A percentile compares a stretch with the other conserved stretches of the same genome.
phyloP scores from a whole-genome alignment of 2,329 filamentous ascomycete species.

The Pseudopyrenochaeta lycopersici region DNA sequence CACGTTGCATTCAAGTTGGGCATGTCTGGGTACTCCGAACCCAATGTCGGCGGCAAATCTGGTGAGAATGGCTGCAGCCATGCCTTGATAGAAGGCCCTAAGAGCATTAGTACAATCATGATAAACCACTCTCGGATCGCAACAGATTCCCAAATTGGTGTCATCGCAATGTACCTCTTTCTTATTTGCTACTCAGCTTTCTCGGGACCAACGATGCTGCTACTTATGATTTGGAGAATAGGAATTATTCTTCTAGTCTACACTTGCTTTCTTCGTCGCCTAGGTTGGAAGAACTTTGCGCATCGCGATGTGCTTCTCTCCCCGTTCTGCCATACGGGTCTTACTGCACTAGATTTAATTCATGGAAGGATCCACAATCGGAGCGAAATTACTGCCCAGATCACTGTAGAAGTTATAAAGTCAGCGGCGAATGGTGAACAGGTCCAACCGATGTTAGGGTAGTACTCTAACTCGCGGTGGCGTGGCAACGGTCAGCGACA shows the following conservation, averaged over 20 bases:
- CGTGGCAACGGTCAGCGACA: too few species aligned
- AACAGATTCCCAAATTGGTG: not conserved
- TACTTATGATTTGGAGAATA: conserved; percentile 5
- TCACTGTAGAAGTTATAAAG: not conserved
- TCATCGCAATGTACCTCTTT: not conserved
- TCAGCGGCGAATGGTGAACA: not conserved
- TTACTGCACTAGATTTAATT: conserved; percentile 50
- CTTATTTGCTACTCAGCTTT: not conserved
- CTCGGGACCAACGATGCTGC: not conserved
- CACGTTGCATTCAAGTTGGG: conserved; percentile 3
- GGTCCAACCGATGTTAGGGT: too few species aligned
- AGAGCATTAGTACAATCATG: not conserved
- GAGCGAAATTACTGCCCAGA: not conserved
- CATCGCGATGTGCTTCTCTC: conserved; percentile 4
- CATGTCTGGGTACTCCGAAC: not conserved
- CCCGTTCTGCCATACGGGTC: not conserved
- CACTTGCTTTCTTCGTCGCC: not conserved
- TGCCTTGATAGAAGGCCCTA: not conserved
- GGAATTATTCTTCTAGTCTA: not conserved
- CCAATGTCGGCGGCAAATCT: too few species aligned
- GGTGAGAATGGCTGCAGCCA: not conserved
- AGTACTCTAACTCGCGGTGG: too few species aligned
- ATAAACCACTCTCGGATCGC: not conserved
- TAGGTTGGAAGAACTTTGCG: not conserved
- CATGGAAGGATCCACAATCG: not conserved